phyloP scores from a whole-genome alignment of 495 filamentous ascomycete genomes.

The Penicillium pulvis region DNA sequence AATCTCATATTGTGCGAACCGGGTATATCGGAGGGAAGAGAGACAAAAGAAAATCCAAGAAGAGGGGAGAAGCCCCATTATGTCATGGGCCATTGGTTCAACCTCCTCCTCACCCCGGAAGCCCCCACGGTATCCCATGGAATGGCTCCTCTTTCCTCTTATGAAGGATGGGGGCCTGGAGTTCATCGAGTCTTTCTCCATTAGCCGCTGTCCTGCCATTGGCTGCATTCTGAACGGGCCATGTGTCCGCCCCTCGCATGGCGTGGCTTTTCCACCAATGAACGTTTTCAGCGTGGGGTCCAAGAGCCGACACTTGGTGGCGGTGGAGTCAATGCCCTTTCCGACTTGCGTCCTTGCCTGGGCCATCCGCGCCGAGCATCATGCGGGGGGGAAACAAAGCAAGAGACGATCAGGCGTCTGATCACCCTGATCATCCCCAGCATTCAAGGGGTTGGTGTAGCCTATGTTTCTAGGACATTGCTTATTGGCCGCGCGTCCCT shows the following conservation, averaged over 20 bases:
- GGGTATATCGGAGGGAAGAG: not conserved
- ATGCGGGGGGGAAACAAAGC: constrained; percentile 3
- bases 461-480: not conserved
- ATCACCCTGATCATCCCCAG: not conserved
- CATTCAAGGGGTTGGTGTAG: not conserved
- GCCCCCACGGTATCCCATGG: constrained; percentile 12
- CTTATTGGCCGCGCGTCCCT: constrained; percentile 3
- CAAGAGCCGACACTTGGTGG: constrained; percentile 3
- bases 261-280: constrained; percentile 21
- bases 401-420: not conserved
- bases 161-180: constrained; percentile 8
- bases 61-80: not conserved
- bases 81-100: constrained; percentile 10
- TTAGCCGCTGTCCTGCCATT: constrained; percentile 10
- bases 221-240: constrained; percentile 15
- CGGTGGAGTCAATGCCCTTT: constrained; percentile 11
- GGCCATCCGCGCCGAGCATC: constrained; percentile 5
- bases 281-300: constrained; percentile 6
- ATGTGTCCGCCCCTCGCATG: constrained; percentile 27
- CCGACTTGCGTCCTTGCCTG: constrained; percentile 4
- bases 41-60: not conserved
- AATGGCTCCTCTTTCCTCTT: constrained; percentile 4
- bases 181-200: constrained; percentile 1
- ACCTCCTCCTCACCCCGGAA: constrained; percentile 2
- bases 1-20: not conserved